Evolutionary conservation across 192 early-diverging fungal genomes (phyloP).

Genomic region (Mortierella claussenii): DNA sequence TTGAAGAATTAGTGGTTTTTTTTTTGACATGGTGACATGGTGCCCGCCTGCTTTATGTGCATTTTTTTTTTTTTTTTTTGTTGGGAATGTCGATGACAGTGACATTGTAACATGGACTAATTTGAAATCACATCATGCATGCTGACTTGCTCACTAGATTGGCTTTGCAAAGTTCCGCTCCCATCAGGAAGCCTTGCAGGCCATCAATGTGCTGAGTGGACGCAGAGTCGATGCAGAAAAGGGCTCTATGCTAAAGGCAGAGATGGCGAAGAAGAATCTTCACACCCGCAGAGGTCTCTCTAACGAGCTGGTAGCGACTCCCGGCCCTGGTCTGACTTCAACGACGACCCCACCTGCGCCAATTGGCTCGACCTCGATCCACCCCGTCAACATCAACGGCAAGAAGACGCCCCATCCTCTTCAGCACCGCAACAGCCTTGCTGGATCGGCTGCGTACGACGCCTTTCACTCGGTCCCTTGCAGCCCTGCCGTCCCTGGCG

Average conservation of each 20-base stretch:
- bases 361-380: conserved; percentile 43
- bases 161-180: conserved; percentile 98
- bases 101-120: too few relatives aligned
- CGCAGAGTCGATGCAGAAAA: conserved; percentile 91
- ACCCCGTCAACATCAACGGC: conserved; percentile 46
- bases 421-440: conserved; percentile 53
- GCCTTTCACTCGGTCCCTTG: conserved; percentile 55
- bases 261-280: conserved; percentile 99
- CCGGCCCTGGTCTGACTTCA: conserved; percentile 16
- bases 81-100: not conserved
- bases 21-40: not conserved
- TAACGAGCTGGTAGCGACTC: conserved; percentile 52
- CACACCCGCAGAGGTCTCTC: conserved; percentile 88
- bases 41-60: not conserved
- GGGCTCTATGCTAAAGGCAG: conserved; percentile 91
- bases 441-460: conserved; percentile 52
- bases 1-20: not conserved
- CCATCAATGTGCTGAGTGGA: conserved; percentile 91
- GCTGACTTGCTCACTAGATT: too few relatives aligned
- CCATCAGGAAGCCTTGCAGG: conserved; percentile 89
- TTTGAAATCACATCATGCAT: too few relatives aligned
- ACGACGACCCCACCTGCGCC: conserved; percentile 33
- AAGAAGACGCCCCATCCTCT: conserved; percentile 39
- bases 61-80: not conserved
- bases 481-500: conserved; percentile 63